Evolutionary conservation across 2,329 filamentous ascomycete genomes (phyloP).

Genomic region (Paraphoma sp.): DNA sequence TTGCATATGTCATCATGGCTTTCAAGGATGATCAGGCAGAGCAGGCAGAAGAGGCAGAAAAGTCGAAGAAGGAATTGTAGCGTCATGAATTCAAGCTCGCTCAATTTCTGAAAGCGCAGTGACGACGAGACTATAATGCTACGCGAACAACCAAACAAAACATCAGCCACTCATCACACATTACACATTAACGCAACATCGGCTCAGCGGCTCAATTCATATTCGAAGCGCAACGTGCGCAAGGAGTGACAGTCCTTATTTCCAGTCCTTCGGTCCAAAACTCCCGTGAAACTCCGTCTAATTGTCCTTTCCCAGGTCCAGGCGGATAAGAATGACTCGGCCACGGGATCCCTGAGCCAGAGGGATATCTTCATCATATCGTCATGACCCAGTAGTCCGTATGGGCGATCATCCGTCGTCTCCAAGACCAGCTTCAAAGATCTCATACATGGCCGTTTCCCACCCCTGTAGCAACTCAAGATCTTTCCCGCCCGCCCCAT

Average conservation of each 20-base stretch:
- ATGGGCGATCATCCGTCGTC: conserved; percentile 2
- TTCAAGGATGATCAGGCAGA: conserved; percentile 80
- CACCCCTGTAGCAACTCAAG: conserved; percentile 4
- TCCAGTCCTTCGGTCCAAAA: not conserved
- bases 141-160: not conserved
- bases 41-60: conserved; percentile 54
- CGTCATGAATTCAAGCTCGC: too few relatives aligned
- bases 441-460: conserved; percentile 2
- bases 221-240: conserved; percentile 16
- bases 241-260: conserved; percentile 23
- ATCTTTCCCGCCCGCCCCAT: not conserved
- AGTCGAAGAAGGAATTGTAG: conserved; percentile 45
- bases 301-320: conserved; percentile 3
- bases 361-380: conserved; percentile 12
- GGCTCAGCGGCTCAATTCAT: not conserved
- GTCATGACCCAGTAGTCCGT: conserved; percentile 12
- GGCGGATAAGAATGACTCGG: conserved; percentile 11
- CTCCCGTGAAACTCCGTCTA: conserved; percentile 17
- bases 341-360: conserved; percentile 4
- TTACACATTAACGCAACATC: conserved; percentile 36
- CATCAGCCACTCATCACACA: conserved; percentile 12
- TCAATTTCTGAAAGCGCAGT: too few relatives aligned
- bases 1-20: conserved; percentile 90
- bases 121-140: conserved; percentile 42
- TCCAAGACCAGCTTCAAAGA: conserved; percentile 5